These are phyloP conservation scores for Tubosaeta sp. DNA, from an alignment of 768 basidiomycete genomes.

Conservation along the genomic window DNA sequence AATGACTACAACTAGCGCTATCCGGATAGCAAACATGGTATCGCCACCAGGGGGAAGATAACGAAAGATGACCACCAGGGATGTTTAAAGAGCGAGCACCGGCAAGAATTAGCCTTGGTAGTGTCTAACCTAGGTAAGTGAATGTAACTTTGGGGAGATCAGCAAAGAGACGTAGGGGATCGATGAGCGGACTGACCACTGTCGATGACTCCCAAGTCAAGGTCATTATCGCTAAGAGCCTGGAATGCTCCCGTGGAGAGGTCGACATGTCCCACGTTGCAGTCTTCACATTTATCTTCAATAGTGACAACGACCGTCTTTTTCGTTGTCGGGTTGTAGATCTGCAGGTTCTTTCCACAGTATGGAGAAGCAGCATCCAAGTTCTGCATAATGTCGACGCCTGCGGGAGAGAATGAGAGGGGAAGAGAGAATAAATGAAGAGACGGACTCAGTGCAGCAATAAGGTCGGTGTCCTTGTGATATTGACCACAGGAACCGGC, in stretches of 20 bases:
- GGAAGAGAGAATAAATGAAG: not conserved
- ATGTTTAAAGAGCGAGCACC: not conserved
- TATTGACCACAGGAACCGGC: constrained; percentile 76
- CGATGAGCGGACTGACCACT: constrained; percentile 39
- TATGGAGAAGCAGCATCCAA: too few species aligned
- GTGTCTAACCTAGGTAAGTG: not conserved
- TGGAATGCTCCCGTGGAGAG: constrained; percentile 68
- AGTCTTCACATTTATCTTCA: constrained; percentile 82
- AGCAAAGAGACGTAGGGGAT: not conserved
- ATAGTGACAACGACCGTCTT: constrained; percentile 57
- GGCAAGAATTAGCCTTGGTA: constrained; percentile 16
- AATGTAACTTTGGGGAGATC: not conserved
- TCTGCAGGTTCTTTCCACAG: constrained; percentile 62
- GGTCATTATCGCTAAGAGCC: constrained; percentile 38
- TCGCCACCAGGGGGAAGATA: not conserved
- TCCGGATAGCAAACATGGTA: constrained; percentile 13
- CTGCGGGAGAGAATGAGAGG: constrained; percentile 27
- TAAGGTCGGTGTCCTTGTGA: constrained; percentile 50
- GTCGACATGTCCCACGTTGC: constrained; percentile 63
- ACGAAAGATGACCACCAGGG: not conserved
- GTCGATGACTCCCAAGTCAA: constrained; percentile 48
- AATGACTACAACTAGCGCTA: not conserved
- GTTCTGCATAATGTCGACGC: constrained; percentile 4
- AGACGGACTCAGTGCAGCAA: constrained; percentile 61
- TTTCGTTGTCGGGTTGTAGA: constrained; percentile 57